A percentile compares a stretch with the other conserved stretches of the same genome.
phyloP scores from a whole-genome alignment of 2,329 filamentous ascomycete genomes.

The Monosporascus sp. region DNA sequence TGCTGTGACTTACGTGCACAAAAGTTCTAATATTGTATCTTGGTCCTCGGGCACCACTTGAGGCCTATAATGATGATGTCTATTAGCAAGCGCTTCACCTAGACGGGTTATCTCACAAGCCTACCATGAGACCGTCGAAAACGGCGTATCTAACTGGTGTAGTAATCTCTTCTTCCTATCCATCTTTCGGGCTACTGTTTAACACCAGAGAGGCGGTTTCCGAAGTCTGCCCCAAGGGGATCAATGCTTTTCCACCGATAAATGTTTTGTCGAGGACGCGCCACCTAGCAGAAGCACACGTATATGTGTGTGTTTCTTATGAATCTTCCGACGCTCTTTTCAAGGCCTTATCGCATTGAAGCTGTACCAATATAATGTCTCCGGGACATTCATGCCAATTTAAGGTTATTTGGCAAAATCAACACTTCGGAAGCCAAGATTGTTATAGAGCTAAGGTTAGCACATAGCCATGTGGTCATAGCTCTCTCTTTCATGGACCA shows the following conservation, averaged over 20 bases:
- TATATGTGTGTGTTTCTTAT: too few relatives aligned
- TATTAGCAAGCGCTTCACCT: background rate
- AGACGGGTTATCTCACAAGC: constrained; percentile 7
- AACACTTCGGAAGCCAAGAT: too few relatives aligned
- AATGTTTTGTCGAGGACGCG: too few relatives aligned
- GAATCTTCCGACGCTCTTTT: too few relatives aligned
- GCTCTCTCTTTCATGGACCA: background rate
- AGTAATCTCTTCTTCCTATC: constrained; percentile 52
- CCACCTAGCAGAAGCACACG: too few relatives aligned
- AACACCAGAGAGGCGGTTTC: too few relatives aligned
- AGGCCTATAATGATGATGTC: constrained; percentile 44
- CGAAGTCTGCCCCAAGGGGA: too few relatives aligned
- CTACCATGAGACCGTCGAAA: constrained; percentile 56
- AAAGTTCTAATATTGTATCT: constrained; percentile 59
- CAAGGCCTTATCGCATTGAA: too few relatives aligned
- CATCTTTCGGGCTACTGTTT: constrained; percentile 28
- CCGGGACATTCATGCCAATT: too few relatives aligned
- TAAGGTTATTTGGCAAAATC: too few relatives aligned
- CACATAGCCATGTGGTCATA: background rate
- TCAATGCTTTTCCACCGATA: too few relatives aligned
- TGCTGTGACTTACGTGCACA: constrained; percentile 53
- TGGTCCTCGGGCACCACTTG: constrained; percentile 52
- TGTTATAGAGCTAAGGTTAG: background rate
- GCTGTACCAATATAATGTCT: too few relatives aligned
- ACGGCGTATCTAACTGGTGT: constrained; percentile 63